phyloP scores from a whole-genome alignment of 768 basidiomycete genomes.

The Cystofilobasidium ferigula region DNA sequence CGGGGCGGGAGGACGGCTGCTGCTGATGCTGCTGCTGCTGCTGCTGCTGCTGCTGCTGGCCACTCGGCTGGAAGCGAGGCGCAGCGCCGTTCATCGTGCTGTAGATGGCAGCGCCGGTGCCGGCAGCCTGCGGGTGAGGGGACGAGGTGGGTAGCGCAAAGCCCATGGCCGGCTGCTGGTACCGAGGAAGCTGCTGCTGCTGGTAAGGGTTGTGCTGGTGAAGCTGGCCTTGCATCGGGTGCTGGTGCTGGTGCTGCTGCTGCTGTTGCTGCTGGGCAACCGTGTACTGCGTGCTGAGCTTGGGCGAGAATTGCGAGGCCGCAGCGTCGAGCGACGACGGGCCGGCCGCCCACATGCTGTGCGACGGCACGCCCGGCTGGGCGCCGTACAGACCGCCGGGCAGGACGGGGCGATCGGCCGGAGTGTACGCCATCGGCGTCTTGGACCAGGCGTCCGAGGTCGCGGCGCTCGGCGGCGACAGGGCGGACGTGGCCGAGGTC shows the following conservation, averaged over 20 bases:
- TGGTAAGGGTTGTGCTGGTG: neutral
- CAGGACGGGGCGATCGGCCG: neutral
- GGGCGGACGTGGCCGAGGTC: neutral
- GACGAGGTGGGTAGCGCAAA: conserved; percentile 1
- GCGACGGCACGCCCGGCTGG: neutral
- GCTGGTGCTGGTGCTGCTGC: neutral
- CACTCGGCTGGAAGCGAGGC: neutral
- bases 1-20: neutral
- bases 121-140: neutral
- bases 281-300: neutral
- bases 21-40: neutral
- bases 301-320: too few species aligned
- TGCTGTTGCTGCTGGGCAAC: neutral
- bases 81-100: conserved; percentile 1
- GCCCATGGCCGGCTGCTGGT: neutral
- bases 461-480: conserved; percentile 23
- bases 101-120: neutral
- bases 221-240: neutral
- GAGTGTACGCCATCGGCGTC: conserved; percentile 2
- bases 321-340: neutral
- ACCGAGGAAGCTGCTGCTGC: neutral
- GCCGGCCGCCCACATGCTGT: neutral
- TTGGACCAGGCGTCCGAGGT: conserved; percentile 24
- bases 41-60: neutral
- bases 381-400: neutral